phyloP scores from a whole-genome alignment of 176 grass and related monocot species.

The Eleusine indica region DNA sequence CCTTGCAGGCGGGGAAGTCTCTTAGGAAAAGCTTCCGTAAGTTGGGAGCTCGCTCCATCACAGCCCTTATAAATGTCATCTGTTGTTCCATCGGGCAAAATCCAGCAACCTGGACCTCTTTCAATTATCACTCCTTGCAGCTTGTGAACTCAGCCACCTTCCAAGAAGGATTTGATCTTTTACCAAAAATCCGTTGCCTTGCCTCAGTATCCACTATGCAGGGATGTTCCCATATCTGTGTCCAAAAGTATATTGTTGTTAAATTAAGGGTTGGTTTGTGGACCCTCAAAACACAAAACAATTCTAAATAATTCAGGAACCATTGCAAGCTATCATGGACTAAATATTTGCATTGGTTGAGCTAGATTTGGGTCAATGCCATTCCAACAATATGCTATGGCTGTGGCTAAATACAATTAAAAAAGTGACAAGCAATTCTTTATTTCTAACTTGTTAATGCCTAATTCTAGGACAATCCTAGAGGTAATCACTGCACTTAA shows the following conservation, averaged over 20 bases:
- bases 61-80: neutral
- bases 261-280: too few relatives aligned
- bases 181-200: neutral
- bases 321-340: too few relatives aligned
- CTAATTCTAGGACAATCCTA: too few relatives aligned
- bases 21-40: neutral
- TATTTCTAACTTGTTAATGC: too few relatives aligned
- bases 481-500: too few relatives aligned
- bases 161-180: slow-evolving; percentile 8
- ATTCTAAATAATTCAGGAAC: too few relatives aligned
- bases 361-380: too few relatives aligned
- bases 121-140: neutral
- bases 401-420: too few relatives aligned
- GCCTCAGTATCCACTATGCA: neutral
- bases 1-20: neutral
- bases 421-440: neutral
- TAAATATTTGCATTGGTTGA: too few relatives aligned
- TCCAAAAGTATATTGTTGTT: too few relatives aligned
- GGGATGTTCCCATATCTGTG: slow-evolving; percentile 5
- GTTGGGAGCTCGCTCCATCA: slow-evolving; percentile 25
- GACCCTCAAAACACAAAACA: too few relatives aligned
- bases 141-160: neutral
- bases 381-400: too few relatives aligned
- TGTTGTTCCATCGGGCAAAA: slow-evolving; percentile 32
- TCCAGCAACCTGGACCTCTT: neutral